phyloP scores from a whole-genome alignment of 2,329 filamentous ascomycete genomes.

The Colletotrichum musae region DNA sequence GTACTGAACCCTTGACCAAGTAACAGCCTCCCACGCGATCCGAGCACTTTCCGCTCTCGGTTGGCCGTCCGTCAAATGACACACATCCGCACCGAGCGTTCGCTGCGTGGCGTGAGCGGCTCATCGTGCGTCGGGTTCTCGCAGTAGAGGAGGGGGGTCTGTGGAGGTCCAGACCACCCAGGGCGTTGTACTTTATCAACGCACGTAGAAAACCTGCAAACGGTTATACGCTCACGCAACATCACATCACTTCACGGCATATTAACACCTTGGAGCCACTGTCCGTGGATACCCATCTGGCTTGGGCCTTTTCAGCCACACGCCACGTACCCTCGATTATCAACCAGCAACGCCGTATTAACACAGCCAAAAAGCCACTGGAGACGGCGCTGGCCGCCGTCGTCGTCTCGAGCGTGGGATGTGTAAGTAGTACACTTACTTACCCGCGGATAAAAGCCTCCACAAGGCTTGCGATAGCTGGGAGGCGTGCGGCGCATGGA shows the following conservation, averaged over 20 bases:
- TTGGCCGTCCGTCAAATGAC: background rate
- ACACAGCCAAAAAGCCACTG: too few species aligned
- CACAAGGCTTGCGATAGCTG: too few species aligned
- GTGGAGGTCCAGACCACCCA: slow-evolving; percentile 3
- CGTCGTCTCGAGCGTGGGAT: too few species aligned
- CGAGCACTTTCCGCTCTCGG: background rate
- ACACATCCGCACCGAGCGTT: background rate
- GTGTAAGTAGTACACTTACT: background rate
- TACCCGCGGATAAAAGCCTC: background rate
- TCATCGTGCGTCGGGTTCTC: background rate
- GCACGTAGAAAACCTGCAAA: background rate
- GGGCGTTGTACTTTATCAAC: background rate
- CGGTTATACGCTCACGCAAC: slow-evolving; percentile 1
- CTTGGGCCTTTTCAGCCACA: background rate
- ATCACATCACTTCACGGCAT: slow-evolving; percentile 2
- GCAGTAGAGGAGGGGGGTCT: too few species aligned
- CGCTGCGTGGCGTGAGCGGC: background rate
- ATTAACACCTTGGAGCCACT: background rate
- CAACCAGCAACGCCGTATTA: too few species aligned
- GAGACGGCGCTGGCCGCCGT: too few species aligned
- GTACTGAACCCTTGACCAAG: background rate
- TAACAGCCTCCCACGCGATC: background rate
- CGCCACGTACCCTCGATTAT: too few species aligned
- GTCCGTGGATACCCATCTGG: background rate
- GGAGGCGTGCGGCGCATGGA: background rate